Evolutionary conservation across 352 stramenopile species (phyloP).

Genomic region (Thalassiosira livingstoniorum): DNA sequence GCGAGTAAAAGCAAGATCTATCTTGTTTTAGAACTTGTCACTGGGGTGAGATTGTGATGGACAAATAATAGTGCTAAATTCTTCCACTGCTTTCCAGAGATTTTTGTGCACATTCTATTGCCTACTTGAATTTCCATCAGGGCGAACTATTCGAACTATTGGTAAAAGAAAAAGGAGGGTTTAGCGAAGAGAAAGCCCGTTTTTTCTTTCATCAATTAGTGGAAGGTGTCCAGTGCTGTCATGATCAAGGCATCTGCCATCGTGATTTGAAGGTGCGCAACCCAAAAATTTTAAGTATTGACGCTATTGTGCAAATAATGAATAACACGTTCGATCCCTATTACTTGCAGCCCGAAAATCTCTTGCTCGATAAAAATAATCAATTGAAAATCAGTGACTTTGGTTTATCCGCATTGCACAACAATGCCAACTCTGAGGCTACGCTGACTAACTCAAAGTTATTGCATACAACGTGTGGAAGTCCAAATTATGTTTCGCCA

Average conservation of each 20-base stretch:
- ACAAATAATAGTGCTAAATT: too few relatives aligned
- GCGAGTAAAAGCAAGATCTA: slow-evolving; percentile 93
- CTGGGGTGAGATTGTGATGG: slow-evolving; percentile 1
- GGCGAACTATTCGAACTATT: slow-evolving; percentile 96
- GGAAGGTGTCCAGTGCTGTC: slow-evolving; percentile 94
- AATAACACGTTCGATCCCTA: too few relatives aligned
- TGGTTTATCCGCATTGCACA: slow-evolving; percentile 91
- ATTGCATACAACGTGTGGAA: slow-evolving; percentile 88
- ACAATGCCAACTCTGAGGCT: slow-evolving; percentile 71
- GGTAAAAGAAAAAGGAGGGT: slow-evolving; percentile 91
- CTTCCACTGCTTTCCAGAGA: too few relatives aligned
- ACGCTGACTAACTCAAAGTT: slow-evolving; percentile 60
- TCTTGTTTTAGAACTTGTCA: slow-evolving; percentile 77
- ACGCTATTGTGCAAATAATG: too few relatives aligned
- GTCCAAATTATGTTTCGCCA: slow-evolving; percentile 95
- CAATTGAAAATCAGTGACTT: slow-evolving; percentile 98
- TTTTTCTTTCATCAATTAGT: slow-evolving; percentile 98
- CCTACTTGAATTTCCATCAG: too few relatives aligned
- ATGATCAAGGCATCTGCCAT: slow-evolving; percentile 95
- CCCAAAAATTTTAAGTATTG: not conserved
- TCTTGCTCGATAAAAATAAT: slow-evolving; percentile 94
- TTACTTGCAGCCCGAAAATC: slow-evolving; percentile 90
- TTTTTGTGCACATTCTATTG: too few relatives aligned
- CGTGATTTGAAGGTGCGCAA: slow-evolving; percentile 95
- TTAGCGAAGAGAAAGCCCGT: slow-evolving; percentile 94